Conservation (phyloP, 805 yeast genomes). For the Yarrowia hollandica region DNA sequence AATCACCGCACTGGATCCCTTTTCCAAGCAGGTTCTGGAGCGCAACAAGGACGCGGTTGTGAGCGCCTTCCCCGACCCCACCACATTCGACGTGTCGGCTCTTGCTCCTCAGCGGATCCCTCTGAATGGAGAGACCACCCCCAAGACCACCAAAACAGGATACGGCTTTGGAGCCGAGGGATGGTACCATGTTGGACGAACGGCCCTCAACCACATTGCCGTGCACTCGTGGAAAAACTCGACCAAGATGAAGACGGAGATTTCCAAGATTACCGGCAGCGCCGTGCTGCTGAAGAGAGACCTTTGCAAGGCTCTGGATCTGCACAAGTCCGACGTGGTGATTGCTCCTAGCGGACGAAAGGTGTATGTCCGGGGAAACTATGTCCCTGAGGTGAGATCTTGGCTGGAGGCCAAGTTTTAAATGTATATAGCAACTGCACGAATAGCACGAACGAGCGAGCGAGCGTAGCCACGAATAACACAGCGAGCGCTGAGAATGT, state of each 20-base stretch:
- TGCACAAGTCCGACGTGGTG: slow-evolving; percentile 1
- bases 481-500: no score
- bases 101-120: slow-evolving; percentile 2
- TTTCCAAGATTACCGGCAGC: slow-evolving; percentile 23
- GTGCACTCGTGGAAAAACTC: slow-evolving; percentile 28
- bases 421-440: slow-evolving; percentile 24
- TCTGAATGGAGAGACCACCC: not conserved
- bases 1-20: slow-evolving; percentile 21
- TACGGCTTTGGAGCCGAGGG: slow-evolving; percentile 13
- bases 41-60: slow-evolving; percentile 19
- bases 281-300: slow-evolving; percentile 25
- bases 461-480: no score
- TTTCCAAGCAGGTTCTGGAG: slow-evolving; percentile 20
- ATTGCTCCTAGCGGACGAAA: slow-evolving; percentile 15
- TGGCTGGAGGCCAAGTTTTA: slow-evolving; percentile 16
- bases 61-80: slow-evolving; percentile 16
- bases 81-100: not conserved
- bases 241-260: slow-evolving; percentile 21
- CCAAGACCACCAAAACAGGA: slow-evolving; percentile 4
- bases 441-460: no score
- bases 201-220: slow-evolving; percentile 24
- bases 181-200: slow-evolving; percentile 26
- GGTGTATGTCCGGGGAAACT: slow-evolving; percentile 12
- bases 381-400: slow-evolving; percentile 1
- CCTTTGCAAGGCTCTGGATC: slow-evolving; percentile 2